Percentiles rank a stretch among this genome's conserved stretches.
phyloP scores from a whole-genome alignment of 495 filamentous ascomycete species.

The Trichoderma virens region DNA sequence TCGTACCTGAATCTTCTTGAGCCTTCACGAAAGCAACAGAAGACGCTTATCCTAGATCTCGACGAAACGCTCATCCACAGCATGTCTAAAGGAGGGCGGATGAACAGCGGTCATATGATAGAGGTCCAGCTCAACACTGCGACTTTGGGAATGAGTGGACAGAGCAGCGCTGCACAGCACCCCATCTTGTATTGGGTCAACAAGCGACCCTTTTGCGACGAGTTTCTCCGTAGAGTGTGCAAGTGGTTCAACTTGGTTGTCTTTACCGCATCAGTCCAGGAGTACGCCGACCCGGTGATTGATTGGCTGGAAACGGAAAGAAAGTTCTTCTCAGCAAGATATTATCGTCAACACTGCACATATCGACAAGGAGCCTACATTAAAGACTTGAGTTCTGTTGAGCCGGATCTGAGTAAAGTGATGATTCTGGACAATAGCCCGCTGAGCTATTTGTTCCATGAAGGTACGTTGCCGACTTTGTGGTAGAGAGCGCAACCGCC shows the following conservation, averaged over 20 bases:
- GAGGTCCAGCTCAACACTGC: constrained; percentile 81
- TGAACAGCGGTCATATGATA: constrained; percentile 97
- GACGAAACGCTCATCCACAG: constrained; percentile 98
- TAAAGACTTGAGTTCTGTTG: constrained; percentile 92
- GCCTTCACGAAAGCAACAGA: constrained; percentile 50
- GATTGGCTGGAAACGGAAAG: constrained; percentile 97
- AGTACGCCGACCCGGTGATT: constrained; percentile 97
- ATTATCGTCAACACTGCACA: constrained; percentile 95
- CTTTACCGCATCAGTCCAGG: constrained; percentile 95
- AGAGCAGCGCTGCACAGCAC: constrained; percentile 69
- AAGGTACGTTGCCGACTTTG: constrained; percentile 51
- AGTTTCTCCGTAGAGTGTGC: constrained; percentile 85
- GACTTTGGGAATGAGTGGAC: constrained; percentile 53
- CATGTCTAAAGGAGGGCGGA: constrained; percentile 89
- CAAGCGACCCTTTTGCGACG: constrained; percentile 93
- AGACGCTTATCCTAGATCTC: constrained; percentile 90
- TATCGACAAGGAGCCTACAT: constrained; percentile 92
- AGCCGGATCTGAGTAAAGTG: constrained; percentile 91
- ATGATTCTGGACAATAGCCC: constrained; percentile 99
- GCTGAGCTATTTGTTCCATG: constrained; percentile 96
- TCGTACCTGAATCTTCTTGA: constrained; percentile 58
- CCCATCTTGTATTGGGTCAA: constrained; percentile 98
- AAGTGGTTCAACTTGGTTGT: constrained; percentile 98
- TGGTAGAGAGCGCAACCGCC: not conserved
- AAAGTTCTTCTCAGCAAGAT: constrained; percentile 87